phyloP scores from a whole-genome alignment of 495 filamentous ascomycete genomes.

The Penicillium turbatum region DNA sequence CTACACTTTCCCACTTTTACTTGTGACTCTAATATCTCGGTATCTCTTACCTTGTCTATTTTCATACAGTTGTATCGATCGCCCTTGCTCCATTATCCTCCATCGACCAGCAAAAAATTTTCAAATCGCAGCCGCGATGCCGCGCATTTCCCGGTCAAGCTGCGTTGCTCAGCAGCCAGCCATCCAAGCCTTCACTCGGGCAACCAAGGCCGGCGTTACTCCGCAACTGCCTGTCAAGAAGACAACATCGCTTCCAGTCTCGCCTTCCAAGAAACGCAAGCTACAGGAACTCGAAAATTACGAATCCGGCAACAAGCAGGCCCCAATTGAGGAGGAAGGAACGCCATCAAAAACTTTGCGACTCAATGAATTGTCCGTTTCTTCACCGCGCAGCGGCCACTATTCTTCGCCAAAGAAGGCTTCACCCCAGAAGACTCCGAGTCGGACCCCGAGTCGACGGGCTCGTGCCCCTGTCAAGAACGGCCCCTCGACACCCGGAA shows the following conservation, averaged over 20 bases:
- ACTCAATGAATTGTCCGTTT: slow-evolving; percentile 35
- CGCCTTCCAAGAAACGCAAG: slow-evolving; percentile 48
- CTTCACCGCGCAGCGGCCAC: slow-evolving; percentile 38
- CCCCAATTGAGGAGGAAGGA: slow-evolving; percentile 18
- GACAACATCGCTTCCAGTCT: slow-evolving; percentile 24
- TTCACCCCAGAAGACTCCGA: neutral
- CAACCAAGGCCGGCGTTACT: slow-evolving; percentile 39
- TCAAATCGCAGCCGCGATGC: slow-evolving; percentile 31
- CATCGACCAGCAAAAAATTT: slow-evolving; percentile 18
- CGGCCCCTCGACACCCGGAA: slow-evolving; percentile 16
- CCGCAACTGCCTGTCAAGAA: slow-evolving; percentile 24
- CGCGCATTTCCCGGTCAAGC: slow-evolving; percentile 30
- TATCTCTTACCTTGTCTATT: slow-evolving; percentile 26
- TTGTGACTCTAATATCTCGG: slow-evolving; percentile 6
- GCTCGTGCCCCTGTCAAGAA: slow-evolving; percentile 13
- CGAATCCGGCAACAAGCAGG: slow-evolving; percentile 13
- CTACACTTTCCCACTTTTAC: slow-evolving; percentile 14
- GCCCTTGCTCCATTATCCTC: slow-evolving; percentile 15
- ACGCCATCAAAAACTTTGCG: slow-evolving; percentile 44
- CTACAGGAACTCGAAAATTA: slow-evolving; percentile 41
- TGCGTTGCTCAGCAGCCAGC: slow-evolving; percentile 34
- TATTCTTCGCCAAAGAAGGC: slow-evolving; percentile 25
- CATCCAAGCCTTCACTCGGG: slow-evolving; percentile 41
- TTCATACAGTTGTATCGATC: slow-evolving; percentile 23
- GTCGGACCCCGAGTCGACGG: slow-evolving; percentile 18